These are phyloP conservation scores for Theileria parva DNA, from an alignment of 169 alveolate species.

Conservation along the genomic window DNA sequence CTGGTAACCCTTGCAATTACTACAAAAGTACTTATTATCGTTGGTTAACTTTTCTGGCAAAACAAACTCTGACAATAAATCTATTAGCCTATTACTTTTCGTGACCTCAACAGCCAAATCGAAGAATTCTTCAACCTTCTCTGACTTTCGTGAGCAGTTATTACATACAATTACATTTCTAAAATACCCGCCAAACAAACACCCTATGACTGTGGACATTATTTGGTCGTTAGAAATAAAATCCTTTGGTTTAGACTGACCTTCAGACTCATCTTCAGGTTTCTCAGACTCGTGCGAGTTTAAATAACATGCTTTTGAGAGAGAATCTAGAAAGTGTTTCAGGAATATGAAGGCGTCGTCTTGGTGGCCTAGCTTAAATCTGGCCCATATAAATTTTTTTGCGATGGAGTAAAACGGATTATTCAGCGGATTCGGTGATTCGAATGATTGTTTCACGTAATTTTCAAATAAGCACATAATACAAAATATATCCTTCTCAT, in stretches of 20 bases:
- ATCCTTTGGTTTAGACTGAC: constrained; percentile 2
- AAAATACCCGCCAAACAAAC: constrained; percentile 53
- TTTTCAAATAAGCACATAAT: constrained; percentile 68
- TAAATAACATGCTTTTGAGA: constrained; percentile 65
- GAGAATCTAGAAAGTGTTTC: constrained; percentile 66
- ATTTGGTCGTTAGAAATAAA: constrained; percentile 20
- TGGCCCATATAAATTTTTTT: constrained; percentile 67
- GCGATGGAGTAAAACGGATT: constrained; percentile 62
- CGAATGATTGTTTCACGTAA: constrained; percentile 47
- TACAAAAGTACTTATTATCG: constrained; percentile 73
- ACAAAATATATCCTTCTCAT: constrained; percentile 58
- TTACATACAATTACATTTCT: constrained; percentile 36
- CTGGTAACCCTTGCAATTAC: constrained; percentile 63
- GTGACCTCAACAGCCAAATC: constrained; percentile 71
- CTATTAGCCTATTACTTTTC: constrained; percentile 63
- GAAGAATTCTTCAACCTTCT: constrained; percentile 72
- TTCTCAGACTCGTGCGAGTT: constrained; percentile 35
- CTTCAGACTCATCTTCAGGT: background rate
- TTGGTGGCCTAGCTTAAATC: constrained; percentile 68
- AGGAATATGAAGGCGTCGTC: constrained; percentile 74
- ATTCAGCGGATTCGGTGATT: constrained; percentile 41
- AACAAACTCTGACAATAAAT: constrained; percentile 54
- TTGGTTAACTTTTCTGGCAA: constrained; percentile 55
- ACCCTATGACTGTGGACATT: constrained; percentile 50
- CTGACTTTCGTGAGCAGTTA: constrained; percentile 66